Conservation (phyloP, 768 basidiomycete species). For the Pleurotus eryngii region DNA sequence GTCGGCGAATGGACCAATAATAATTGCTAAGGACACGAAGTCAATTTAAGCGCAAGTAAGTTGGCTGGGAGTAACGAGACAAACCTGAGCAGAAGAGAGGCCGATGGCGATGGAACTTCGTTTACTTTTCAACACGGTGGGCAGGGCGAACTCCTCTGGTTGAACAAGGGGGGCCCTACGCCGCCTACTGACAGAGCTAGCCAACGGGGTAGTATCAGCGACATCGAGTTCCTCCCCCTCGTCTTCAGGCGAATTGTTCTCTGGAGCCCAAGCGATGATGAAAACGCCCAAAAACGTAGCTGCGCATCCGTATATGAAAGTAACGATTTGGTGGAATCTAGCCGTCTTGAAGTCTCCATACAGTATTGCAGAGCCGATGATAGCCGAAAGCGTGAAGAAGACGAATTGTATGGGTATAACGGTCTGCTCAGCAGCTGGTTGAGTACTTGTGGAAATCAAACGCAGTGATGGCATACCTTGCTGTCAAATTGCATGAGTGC, state of each 20-base stretch:
- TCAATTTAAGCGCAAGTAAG: not conserved
- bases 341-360: conserved; percentile 91
- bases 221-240: conserved; percentile 24
- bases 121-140: conserved; percentile 46
- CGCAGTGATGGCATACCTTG: conserved; percentile 49
- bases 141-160: conserved; percentile 40
- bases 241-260: conserved; percentile 18
- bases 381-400: conserved; percentile 89
- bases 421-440: conserved; percentile 38
- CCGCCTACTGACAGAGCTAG: conserved; percentile 24
- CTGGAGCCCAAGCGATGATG: conserved; percentile 71
- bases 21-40: conserved; percentile 42
- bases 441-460: not conserved
- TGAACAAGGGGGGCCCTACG: conserved; percentile 42
- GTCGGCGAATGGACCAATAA: conserved; percentile 66
- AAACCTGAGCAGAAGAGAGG: conserved; percentile 72
- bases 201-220: conserved; percentile 4
- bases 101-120: conserved; percentile 61
- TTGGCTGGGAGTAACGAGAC: conserved; percentile 9
- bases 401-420: conserved; percentile 97
- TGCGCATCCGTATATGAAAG: conserved; percentile 82
- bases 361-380: conserved; percentile 88
- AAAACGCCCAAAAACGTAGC: conserved; percentile 92
- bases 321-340: conserved; percentile 76
- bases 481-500: conserved; percentile 92